Percentiles rank a stretch among this genome's conserved stretches.
Conservation (phyloP, 2,329 filamentous ascomycete genomes). For the Endocalyx cinctus region DNA sequence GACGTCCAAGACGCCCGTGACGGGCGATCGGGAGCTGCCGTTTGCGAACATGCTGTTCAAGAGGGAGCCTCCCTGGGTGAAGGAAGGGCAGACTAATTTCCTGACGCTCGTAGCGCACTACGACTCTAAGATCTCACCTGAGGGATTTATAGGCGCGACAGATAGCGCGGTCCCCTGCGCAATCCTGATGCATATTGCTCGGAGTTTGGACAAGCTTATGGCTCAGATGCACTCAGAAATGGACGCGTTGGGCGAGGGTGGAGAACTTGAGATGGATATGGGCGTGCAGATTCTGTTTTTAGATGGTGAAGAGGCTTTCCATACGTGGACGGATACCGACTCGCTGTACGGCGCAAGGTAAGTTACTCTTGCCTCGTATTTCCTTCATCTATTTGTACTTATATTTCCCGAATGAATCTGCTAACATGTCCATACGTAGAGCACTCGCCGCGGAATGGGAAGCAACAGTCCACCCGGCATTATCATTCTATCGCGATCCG, state of each 20-base stretch:
- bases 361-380: constrained; percentile 13
- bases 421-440: constrained; percentile 24
- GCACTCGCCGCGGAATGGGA: constrained; percentile 73
- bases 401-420: too few species aligned
- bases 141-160: constrained; percentile 77
- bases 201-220: constrained; percentile 65
- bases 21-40: constrained; percentile 57
- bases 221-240: constrained; percentile 71
- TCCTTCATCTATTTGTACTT: constrained; percentile 1
- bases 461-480: constrained; percentile 55
- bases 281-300: constrained; percentile 76
- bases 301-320: constrained; percentile 80
- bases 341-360: constrained; percentile 73
- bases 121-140: constrained; percentile 67
- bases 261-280: constrained; percentile 58
- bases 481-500: constrained; percentile 64
- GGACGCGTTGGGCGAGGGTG: constrained; percentile 48
- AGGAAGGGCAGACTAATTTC: constrained; percentile 63
- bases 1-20: constrained; percentile 63
- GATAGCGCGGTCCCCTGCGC: constrained; percentile 83
- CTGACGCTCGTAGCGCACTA: constrained; percentile 81
- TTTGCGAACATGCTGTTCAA: constrained; percentile 75
- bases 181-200: constrained; percentile 74
- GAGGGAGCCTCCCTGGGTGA: constrained; percentile 73
- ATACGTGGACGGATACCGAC: constrained; percentile 66